Percentiles rank a stretch among this genome's conserved stretches.
Conservation (phyloP, 2,329 filamentous ascomycete species). For the Botrytis fabae region DNA sequence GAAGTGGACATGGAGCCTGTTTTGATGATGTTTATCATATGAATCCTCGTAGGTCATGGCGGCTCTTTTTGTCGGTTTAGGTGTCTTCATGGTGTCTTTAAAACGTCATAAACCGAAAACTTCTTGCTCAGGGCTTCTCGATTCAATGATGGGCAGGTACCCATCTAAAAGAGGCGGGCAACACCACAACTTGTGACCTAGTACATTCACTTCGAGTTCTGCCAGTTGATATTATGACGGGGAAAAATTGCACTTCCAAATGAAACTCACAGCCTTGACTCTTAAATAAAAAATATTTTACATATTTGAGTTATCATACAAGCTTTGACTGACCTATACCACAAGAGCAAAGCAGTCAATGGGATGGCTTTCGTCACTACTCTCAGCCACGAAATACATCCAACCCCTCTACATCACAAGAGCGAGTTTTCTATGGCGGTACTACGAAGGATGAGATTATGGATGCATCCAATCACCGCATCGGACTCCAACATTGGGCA, state of each 20-base stretch:
- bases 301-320: background rate
- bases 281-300: too few relatives aligned
- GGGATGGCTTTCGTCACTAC: conserved; percentile 54
- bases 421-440: conserved; percentile 52
- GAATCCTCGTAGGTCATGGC: conserved; percentile 46
- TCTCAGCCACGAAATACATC: conserved; percentile 43
- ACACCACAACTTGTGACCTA: background rate
- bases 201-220: background rate
- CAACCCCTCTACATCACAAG: conserved; percentile 31
- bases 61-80: background rate
- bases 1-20: conserved; percentile 41
- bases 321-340: background rate
- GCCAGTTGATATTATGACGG: background rate
- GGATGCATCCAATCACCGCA: conserved; percentile 46
- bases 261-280: background rate
- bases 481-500: conserved; percentile 52
- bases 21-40: conserved; percentile 54
- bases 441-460: conserved; percentile 49
- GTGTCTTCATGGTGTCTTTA: too few relatives aligned
- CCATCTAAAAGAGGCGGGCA: background rate
- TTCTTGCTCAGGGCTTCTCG: background rate
- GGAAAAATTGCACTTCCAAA: background rate
- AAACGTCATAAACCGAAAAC: background rate
- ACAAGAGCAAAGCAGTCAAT: conserved; percentile 50
- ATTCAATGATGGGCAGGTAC: background rate